A percentile compares a stretch with the other conserved stretches of the same genome.
Conservation (phyloP, 768 basidiomycete species). For the Lactarius deliciosus region DNA sequence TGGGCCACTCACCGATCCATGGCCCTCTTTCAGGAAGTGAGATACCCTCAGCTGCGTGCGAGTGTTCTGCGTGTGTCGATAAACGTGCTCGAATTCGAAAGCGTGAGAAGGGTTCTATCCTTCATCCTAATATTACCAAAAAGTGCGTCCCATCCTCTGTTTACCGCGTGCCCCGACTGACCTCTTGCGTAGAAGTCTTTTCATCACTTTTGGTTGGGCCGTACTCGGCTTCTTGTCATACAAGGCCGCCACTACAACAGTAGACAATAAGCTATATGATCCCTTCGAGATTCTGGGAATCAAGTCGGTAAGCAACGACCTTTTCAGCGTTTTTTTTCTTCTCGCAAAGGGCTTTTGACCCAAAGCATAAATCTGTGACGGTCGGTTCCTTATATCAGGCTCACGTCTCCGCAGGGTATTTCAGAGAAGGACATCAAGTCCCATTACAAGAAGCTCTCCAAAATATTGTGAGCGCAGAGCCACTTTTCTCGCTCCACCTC, state of each 20-base stretch:
- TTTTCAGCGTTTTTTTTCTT: not conserved
- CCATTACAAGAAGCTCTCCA: constrained; percentile 89
- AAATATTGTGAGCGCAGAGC: constrained; percentile 62
- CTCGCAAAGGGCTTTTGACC: not conserved
- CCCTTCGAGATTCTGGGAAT: constrained; percentile 94
- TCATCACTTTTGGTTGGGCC: constrained; percentile 73
- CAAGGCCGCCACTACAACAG: constrained; percentile 54
- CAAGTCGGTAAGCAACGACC: constrained; percentile 48
- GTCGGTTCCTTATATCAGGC: not conserved
- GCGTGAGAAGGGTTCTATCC: constrained; percentile 28
- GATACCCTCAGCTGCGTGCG: constrained; percentile 23
- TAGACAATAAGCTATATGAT: constrained; percentile 77
- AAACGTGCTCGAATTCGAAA: constrained; percentile 38
- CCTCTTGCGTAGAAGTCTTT: constrained; percentile 46
- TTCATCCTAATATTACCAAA: constrained; percentile 13
- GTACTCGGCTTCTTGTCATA: constrained; percentile 67
- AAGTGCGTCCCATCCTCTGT: constrained; percentile 21
- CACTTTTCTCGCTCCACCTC: not conserved
- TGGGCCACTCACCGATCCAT: not conserved
- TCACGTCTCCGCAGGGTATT: constrained; percentile 45
- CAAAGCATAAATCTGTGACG: not conserved
- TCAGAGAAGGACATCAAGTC: constrained; percentile 93
- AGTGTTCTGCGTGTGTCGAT: constrained; percentile 28
- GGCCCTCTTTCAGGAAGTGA: constrained; percentile 10
- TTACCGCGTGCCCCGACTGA: not conserved